Conservation (phyloP, 2,329 filamentous ascomycete species). For the Pestalotiopsis sp. region DNA sequence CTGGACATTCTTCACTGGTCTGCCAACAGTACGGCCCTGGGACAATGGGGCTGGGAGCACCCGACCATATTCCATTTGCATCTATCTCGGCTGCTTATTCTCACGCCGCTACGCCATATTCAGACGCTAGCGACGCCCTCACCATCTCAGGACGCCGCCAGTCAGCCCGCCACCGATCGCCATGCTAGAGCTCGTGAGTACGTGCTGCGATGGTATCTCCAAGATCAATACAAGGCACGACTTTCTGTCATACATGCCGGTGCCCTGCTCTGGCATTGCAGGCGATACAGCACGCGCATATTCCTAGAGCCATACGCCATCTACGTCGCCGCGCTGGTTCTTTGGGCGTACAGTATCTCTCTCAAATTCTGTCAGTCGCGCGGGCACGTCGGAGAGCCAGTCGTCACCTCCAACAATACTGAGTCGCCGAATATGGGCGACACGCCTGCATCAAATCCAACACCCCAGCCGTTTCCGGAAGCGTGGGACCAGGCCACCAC, state of each 20-base stretch:
- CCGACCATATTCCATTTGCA: constrained; percentile 1
- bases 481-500: not conserved
- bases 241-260: not conserved
- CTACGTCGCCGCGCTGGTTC: not conserved
- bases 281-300: not conserved
- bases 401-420: not conserved
- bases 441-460: not conserved
- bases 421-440: not conserved
- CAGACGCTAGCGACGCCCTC: not conserved
- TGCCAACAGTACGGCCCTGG: not conserved
- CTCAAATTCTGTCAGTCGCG: not conserved
- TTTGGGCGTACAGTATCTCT: not conserved
- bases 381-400: not conserved
- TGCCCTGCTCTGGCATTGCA: not conserved
- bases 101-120: not conserved
- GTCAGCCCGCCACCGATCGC: not conserved
- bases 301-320: not conserved
- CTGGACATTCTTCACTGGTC: constrained; percentile 9
- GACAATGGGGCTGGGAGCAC: constrained; percentile 5
- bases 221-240: constrained; percentile 1
- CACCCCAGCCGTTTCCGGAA: not conserved
- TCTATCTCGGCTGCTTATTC: not conserved
- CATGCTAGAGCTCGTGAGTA: not conserved
- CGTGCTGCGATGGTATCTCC: not conserved
- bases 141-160: not conserved